These are phyloP conservation scores for Plasmopara muralis DNA, from an alignment of 352 stramenopile genomes.

Conservation along the genomic window DNA sequence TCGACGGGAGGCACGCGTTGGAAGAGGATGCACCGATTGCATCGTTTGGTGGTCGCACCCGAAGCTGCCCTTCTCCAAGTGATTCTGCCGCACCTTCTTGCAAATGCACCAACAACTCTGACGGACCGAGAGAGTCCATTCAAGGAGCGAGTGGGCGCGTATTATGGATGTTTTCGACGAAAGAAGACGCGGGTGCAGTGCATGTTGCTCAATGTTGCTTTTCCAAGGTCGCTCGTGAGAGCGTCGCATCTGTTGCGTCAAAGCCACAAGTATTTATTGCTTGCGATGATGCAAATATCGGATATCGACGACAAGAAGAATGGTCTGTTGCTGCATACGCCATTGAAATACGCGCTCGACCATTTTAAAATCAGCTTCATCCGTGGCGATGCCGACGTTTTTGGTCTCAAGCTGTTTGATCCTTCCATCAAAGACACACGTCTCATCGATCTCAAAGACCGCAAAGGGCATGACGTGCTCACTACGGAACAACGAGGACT, in stretches of 20 bases:
- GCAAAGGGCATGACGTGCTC: conserved; percentile 5
- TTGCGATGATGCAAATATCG: conserved; percentile 24
- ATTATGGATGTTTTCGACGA: conserved; percentile 18
- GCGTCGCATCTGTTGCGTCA: conserved; percentile 16
- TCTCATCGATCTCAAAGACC: conserved; percentile 10
- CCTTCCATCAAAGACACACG: background rate
- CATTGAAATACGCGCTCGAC: conserved; percentile 12
- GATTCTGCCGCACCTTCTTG: conserved; percentile 11
- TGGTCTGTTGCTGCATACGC: conserved; percentile 22
- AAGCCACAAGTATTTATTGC: conserved; percentile 16
- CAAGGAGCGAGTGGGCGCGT: conserved; percentile 13
- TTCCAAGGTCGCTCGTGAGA: conserved; percentile 12
- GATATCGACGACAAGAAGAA: conserved; percentile 25
- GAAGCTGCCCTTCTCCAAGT: too few relatives aligned
- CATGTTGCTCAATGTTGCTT: conserved; percentile 19
- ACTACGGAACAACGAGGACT: conserved; percentile 1
- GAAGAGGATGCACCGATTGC: too few relatives aligned
- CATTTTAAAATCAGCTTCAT: conserved; percentile 14
- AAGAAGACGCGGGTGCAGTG: conserved; percentile 16
- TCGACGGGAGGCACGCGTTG: too few relatives aligned
- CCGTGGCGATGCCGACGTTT: background rate
- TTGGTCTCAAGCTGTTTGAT: conserved; percentile 1
- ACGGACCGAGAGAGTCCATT: conserved; percentile 8
- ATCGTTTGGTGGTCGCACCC: too few relatives aligned
- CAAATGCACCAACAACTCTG: conserved; percentile 9